Evolutionary conservation across 345 rosid species (phyloP).

Genomic region (Euclidium syriacum): DNA sequence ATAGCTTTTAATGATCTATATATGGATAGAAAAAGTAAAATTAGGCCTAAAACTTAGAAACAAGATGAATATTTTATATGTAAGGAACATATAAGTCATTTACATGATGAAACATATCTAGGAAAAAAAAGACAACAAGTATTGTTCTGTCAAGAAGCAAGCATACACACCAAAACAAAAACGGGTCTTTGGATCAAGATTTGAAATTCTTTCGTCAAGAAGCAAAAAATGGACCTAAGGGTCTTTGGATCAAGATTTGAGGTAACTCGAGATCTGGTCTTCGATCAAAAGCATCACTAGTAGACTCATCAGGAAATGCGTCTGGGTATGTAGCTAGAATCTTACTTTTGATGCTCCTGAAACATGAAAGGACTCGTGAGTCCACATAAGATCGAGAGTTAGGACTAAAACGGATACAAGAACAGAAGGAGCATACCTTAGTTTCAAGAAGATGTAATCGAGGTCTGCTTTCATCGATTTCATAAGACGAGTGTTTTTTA

Average conservation of each 20-base stretch:
- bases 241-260: constrained; percentile 23
- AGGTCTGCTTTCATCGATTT: constrained; percentile 85
- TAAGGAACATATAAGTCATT: background rate
- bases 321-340: constrained; percentile 76
- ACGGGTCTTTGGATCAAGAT: background rate
- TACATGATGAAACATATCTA: background rate
- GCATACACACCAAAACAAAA: background rate
- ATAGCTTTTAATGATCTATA: too few relatives aligned
- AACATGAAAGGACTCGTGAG: background rate
- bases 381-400: background rate
- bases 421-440: constrained; percentile 43
- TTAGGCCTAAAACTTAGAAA: too few relatives aligned
- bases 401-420: background rate
- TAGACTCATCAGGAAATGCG: constrained; percentile 76
- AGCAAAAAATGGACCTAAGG: background rate
- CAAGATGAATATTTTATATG: too few relatives aligned
- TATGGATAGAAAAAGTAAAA: too few relatives aligned
- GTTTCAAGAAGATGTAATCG: constrained; percentile 82
- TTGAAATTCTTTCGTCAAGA: background rate
- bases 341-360: constrained; percentile 72
- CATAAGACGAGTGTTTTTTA: constrained; percentile 56
- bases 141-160: background rate
- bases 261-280: constrained; percentile 81
- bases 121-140: background rate
- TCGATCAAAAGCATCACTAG: constrained; percentile 55